Conservation (phyloP, 2,329 filamentous ascomycete species). For the Neofusicoccum parvum region DNA sequence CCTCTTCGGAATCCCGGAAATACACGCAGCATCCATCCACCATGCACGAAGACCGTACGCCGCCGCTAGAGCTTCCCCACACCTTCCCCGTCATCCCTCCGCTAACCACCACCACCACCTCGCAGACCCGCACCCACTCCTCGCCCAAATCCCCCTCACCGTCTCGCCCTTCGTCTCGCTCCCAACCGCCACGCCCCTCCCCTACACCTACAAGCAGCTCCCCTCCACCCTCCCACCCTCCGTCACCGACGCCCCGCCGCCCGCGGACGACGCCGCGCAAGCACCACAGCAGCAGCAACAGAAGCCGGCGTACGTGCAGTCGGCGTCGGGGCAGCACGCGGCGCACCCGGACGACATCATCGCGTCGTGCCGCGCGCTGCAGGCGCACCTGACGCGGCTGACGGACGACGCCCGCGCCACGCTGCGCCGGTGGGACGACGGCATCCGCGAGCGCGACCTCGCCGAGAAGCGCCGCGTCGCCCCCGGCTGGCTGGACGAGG, state of each 20-base stretch:
- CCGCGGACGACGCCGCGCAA: constrained; percentile 61
- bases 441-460: constrained; percentile 65
- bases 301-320: constrained; percentile 67
- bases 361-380: constrained; percentile 75
- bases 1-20: too few relatives aligned
- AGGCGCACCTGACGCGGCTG: constrained; percentile 71
- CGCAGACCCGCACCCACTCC: constrained; percentile 71
- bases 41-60: constrained; percentile 37
- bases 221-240: constrained; percentile 83
- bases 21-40: not conserved
- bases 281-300: constrained; percentile 30
- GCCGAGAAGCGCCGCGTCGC: constrained; percentile 79
- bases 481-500: constrained; percentile 78
- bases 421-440: constrained; percentile 70
- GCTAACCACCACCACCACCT: not conserved
- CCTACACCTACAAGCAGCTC: constrained; percentile 92
- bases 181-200: constrained; percentile 84
- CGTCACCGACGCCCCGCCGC: constrained; percentile 51
- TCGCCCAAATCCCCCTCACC: constrained; percentile 89
- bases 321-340: constrained; percentile 68
- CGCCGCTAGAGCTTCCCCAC: constrained; percentile 1
- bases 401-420: constrained; percentile 68
- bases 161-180: constrained; percentile 94
- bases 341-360: constrained; percentile 87
- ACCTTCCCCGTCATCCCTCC: constrained; percentile 10